Conservation (phyloP, 2,329 filamentous ascomycete genomes). For the Volutella citrinella region DNA sequence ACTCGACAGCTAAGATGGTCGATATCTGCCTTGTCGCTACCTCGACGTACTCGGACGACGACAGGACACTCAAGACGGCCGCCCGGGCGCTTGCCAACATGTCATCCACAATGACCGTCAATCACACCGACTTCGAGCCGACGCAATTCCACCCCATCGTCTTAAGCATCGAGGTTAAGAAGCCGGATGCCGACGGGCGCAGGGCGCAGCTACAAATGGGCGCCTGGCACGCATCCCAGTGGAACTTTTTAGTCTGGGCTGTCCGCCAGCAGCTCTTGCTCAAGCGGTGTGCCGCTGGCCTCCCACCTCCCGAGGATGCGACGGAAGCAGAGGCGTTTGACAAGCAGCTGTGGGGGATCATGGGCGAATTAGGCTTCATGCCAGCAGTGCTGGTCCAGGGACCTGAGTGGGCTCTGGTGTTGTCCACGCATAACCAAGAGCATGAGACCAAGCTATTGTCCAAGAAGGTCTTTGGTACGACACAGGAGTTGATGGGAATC, state of each 20-base stretch:
- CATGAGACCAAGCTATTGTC: no score
- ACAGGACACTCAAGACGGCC: neutral
- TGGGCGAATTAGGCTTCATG: no score
- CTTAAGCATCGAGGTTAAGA: slow-evolving; percentile 7
- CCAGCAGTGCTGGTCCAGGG: no score
- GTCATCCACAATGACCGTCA: neutral
- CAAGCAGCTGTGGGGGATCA: no score
- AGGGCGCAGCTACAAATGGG: slow-evolving; percentile 5
- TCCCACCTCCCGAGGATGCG: no score
- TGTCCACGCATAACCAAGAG: no score
- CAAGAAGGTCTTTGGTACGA: no score
- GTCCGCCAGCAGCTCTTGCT: slow-evolving; percentile 1
- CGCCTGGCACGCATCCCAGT: slow-evolving; percentile 6
- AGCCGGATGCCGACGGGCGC: slow-evolving; percentile 1
- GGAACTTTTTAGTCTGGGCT: slow-evolving; percentile 1
- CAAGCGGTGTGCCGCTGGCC: no score
- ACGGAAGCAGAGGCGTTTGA: no score
- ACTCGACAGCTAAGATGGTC: neutral
- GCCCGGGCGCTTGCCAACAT: neutral
- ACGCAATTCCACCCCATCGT: slow-evolving; percentile 1
- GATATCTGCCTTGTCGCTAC: neutral
- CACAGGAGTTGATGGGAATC: no score
- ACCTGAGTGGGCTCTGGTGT: no score
- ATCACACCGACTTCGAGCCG: slow-evolving; percentile 6
- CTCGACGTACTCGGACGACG: neutral